Conservation (phyloP, 306 rosid genomes). For the Cajanus cajan region DNA sequence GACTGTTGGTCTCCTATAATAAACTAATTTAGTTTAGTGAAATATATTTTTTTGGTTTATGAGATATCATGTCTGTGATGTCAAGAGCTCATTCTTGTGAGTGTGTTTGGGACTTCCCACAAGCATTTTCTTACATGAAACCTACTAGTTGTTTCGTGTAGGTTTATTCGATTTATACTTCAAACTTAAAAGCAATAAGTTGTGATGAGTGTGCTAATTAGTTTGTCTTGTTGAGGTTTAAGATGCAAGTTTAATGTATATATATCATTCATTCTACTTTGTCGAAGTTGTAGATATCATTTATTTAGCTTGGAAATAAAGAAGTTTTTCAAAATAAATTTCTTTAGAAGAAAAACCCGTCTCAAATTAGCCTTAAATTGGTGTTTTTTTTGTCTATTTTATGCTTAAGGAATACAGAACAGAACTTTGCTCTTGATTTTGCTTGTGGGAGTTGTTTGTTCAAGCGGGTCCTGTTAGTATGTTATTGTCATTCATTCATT, state of each 20-base stretch:
- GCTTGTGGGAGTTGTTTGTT: conserved; percentile 57
- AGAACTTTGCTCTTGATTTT: not conserved
- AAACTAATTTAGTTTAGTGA: not conserved
- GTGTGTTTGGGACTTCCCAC: not conserved
- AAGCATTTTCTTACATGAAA: not conserved
- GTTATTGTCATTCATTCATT: not conserved
- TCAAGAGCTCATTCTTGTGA: not conserved
- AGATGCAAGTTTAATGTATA: not conserved
- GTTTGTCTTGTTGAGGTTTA: not conserved
- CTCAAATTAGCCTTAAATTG: not conserved
- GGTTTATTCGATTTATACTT: not conserved
- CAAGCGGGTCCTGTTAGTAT: conserved; percentile 56
- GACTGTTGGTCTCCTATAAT: not conserved
- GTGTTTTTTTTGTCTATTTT: not conserved
- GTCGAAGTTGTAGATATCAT: not conserved
- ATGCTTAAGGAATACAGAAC: not conserved
- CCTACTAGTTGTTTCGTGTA: not conserved
- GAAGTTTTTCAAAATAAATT: not conserved
- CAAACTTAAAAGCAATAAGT: not conserved
- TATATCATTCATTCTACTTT: not conserved
- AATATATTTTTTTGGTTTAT: not conserved
- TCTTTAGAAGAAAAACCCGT: not conserved
- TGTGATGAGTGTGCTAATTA: not conserved
- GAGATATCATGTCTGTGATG: too few relatives aligned
- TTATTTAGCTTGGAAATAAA: not conserved